phyloP scores from a whole-genome alignment of 805 yeast species.

The Pichia nanzhaoensis region DNA sequence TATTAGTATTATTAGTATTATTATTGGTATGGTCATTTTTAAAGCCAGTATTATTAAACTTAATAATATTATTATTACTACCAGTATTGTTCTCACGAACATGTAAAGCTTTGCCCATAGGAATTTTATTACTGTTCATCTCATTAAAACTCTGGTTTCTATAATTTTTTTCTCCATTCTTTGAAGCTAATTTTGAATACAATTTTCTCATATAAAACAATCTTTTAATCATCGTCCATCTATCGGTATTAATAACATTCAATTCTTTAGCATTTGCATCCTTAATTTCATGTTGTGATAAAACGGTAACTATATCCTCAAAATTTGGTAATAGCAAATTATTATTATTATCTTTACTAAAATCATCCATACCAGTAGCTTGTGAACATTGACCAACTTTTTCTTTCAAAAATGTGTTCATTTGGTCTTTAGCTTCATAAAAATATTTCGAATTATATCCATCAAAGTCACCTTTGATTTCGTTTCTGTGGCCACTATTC shows the following conservation, averaged over 20 bases:
- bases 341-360: conserved; percentile 35
- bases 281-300: conserved; percentile 37
- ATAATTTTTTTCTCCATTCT: conserved; percentile 8
- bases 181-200: conserved; percentile 36
- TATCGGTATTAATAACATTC: conserved; percentile 39
- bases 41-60: too few species aligned
- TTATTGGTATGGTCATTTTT: too few species aligned
- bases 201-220: conserved; percentile 64
- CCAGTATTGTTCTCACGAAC: neutral
- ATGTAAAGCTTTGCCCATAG: too few species aligned
- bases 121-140: neutral
- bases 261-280: conserved; percentile 19
- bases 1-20: too few species aligned
- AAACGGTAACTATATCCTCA: conserved; percentile 50
- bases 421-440: conserved; percentile 43
- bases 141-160: neutral
- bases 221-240: conserved; percentile 68
- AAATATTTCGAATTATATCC: conserved; percentile 44
- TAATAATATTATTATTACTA: too few species aligned
- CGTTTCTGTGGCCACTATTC: conserved; percentile 55
- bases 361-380: conserved; percentile 30
- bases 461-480: conserved; percentile 69
- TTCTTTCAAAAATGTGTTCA: conserved; percentile 47
- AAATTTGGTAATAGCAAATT: conserved; percentile 38
- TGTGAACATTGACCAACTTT: conserved; percentile 37